Base-by-base conservation (phyloP, 495 filamentous ascomycete species). In the Penicillium waksmanii region DNA sequence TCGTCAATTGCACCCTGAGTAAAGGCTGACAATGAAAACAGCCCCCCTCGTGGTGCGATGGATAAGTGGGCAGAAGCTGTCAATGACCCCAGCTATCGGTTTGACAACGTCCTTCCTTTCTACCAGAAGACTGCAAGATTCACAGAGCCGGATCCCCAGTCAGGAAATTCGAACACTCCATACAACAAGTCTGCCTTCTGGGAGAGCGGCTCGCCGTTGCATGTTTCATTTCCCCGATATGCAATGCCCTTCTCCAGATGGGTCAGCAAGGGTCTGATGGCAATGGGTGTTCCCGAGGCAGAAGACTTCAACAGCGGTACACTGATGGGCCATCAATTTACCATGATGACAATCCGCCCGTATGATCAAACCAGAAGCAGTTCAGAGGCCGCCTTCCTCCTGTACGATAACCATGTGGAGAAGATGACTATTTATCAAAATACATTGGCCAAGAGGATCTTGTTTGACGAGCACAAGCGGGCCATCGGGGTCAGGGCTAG, bases 21-120 rank as follows among this genome's bases (percentile, higher is more conserved):
- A 17, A 3, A 19, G 15, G 40, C 49, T 55, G 42, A 60, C 61
- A 18, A 61, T 35, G 18, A 44, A 17, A 5, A 36, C 38, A 80
- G 79, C 31, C 75, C 73, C 0, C 76, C 73, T 0, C 65, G 47
- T 44, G 71, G 69, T 9, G 69, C 80, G 5, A 73, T 78, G 66
- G 61, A 75, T 19, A 63, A 48, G 46, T 82, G 81, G 79, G 79
- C 79, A 5, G 71, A 80, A 31, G 57, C 69, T n/a, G 75, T 82
- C 33, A 72, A 73, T 11, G 81, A 82, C 54, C 44, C 71, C 21
- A 77, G 72, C 51, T 84, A 79, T 52, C 62, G 64, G 0, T 81
- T 73, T 27, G 61, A 75, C n/a, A 75, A 78, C n/a, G 56, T 75
- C 1, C 56, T 82, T 5, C 73, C 69, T 2, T 82, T 66, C 35